Base-by-base conservation (phyloP, 257 asterid species). In the Solanum okadae region DNA sequence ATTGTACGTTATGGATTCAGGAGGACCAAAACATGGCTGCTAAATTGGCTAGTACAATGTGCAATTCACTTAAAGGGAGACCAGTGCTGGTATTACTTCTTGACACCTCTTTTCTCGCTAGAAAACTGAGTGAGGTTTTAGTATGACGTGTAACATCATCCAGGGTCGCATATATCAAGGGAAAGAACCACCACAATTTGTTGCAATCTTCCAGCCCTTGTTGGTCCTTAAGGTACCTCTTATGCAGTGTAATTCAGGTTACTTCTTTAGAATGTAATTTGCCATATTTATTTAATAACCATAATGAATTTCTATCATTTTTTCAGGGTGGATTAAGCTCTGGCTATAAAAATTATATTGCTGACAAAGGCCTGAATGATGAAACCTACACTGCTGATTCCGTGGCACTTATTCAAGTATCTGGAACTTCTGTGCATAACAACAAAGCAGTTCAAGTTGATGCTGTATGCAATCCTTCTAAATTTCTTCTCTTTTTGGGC, bases 151-250 rank as follows among this genome's bases (percentile, higher is more conserved):
- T 87, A 79, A 84, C 76, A 44, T 90, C 83, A 52, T 90, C 81
- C 93, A 97, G 99, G 99, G 98, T 90, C 95, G 95, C 81, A 90
- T 97, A 88, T 93, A 88, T 91, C 98, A 97, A 94, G 99, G 99
- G 89, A 96, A 94, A 93, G 99, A 97, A 93, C 98, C 99, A 4
- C 98, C 99, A 84, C 99, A 97, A 86, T 97, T 97, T 90, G 91
- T 96, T 92, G 96, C 98, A 35, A 94, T 94, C 77, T 95, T 97
- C 91, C 98, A 94, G 94, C 98, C 98, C 46, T 92, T 97, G 99
- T 95, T 97, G 92, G 91, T 97, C 91, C 94, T 97, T 86, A 97
- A 97, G 99, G 99, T 96, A 91, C 92, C 22, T 37, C 77, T 65
- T 75, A 59, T 84, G 31, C 87, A 10, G 67, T 79, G 65, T 44